Conservation (phyloP, 2,329 filamentous ascomycete genomes). For the Alternaria sp. region DNA sequence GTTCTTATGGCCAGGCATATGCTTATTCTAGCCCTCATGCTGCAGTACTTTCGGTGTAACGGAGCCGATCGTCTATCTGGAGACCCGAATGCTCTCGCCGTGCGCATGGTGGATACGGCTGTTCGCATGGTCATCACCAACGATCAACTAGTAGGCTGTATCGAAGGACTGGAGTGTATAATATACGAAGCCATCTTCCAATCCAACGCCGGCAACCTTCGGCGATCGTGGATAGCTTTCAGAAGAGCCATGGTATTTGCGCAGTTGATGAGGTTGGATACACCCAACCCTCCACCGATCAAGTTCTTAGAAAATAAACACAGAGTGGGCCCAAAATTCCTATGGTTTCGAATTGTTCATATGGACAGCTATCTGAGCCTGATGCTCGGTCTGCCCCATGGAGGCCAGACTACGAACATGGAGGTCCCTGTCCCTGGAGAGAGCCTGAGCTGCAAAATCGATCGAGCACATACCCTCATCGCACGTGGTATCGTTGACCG, state of each 20-base stretch:
- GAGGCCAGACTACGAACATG: slow-evolving; percentile 34
- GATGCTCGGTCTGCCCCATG: slow-evolving; percentile 54
- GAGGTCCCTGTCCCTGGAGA: slow-evolving; percentile 12
- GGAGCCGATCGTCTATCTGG: slow-evolving; percentile 33
- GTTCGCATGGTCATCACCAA: slow-evolving; percentile 44
- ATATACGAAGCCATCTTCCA: slow-evolving; percentile 54
- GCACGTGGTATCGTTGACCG: slow-evolving; percentile 52
- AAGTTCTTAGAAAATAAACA: slow-evolving; percentile 10
- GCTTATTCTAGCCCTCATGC: slow-evolving; percentile 41
- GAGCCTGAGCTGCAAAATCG: slow-evolving; percentile 26
- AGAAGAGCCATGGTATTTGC: slow-evolving; percentile 53
- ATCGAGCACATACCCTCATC: slow-evolving; percentile 44
- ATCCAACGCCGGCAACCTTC: slow-evolving; percentile 52
- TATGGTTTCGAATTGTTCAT: slow-evolving; percentile 53
- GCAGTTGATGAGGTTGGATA: slow-evolving; percentile 55
- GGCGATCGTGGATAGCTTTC: slow-evolving; percentile 50
- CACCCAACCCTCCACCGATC: slow-evolving; percentile 12
- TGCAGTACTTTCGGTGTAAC: slow-evolving; percentile 30
- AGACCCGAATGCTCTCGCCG: slow-evolving; percentile 30
- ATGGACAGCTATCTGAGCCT: slow-evolving; percentile 52
- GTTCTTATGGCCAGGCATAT: slow-evolving; percentile 46
- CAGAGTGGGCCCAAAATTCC: slow-evolving; percentile 28
- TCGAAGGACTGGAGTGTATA: slow-evolving; percentile 55
- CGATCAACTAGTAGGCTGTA: slow-evolving; percentile 46
- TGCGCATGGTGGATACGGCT: slow-evolving; percentile 39